These are phyloP conservation scores for Schizonepeta tenuifolia DNA, from an alignment of 257 asterid genomes.

Conservation along the genomic window DNA sequence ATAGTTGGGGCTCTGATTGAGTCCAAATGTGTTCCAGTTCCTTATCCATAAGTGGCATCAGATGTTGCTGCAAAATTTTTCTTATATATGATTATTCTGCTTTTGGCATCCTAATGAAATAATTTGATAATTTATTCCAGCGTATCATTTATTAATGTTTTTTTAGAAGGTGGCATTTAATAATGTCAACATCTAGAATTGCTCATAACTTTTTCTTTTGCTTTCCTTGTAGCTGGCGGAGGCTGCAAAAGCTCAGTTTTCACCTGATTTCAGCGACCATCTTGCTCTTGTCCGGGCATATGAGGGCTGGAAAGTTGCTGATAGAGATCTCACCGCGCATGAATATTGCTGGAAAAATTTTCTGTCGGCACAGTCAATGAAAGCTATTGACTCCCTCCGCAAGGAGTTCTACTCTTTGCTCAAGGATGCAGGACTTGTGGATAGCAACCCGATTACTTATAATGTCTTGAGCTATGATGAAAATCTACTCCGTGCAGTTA, in stretches of 20 bases:
- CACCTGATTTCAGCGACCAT: conserved; percentile 87
- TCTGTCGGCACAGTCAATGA: conserved; percentile 86
- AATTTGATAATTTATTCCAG: not conserved
- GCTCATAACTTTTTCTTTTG: conserved; percentile 18
- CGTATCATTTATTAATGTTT: not conserved
- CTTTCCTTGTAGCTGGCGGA: conserved; percentile 72
- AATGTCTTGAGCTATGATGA: conserved; percentile 88
- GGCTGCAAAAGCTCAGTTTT: conserved; percentile 96
- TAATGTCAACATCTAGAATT: conserved; percentile 16
- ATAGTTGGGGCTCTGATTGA: conserved; percentile 12
- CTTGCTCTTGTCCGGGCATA: conserved; percentile 91
- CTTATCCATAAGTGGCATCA: conserved; percentile 16
- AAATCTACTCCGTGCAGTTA: conserved; percentile 78
- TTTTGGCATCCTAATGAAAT: not conserved
- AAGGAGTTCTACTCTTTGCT: conserved; percentile 80
- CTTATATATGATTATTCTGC: conserved; percentile 14
- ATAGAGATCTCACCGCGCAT: conserved; percentile 60
- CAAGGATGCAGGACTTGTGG: conserved; percentile 85
- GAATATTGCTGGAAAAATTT: conserved; percentile 97
- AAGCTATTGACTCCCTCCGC: conserved; percentile 89
- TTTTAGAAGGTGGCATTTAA: no score
- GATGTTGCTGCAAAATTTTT: conserved; percentile 18
- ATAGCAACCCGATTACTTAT: conserved; percentile 67
- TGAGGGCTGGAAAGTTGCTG: conserved; percentile 92
- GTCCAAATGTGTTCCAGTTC: conserved; percentile 1